Base-by-base conservation (phyloP, 129 eudicot species). In the Flaveria bidentis region DNA sequence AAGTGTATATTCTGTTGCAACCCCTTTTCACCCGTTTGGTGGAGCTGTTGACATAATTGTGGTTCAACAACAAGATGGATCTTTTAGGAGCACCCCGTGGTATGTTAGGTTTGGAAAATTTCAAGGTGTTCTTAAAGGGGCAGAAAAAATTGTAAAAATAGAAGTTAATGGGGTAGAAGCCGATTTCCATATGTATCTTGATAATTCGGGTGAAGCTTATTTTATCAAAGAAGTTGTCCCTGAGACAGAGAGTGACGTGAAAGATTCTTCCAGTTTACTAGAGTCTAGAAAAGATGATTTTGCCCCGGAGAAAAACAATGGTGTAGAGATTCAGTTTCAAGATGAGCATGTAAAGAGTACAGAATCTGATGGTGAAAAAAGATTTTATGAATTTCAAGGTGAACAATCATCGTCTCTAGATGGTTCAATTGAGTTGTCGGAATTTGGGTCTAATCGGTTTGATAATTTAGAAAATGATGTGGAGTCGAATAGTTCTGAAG, bases 11-110 rank as follows among this genome's bases (percentile, higher is more conserved):
- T 92, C 96, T 2, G 97, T 92, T 50, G 97, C 96, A 75, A 90
- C 96, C 75, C 98, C 98, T 20, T 88, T 93, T 78, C 98, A 93
- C 77, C 98, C 98, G 15, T 93, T 93, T 85, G 96, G 98, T 73
- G 98, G 98, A 69, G 98, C 98, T 1, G 98, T 90, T 49, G 98
- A 93, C 79, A 90, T 93, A 42, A 90, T 93, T 36, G 96, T 69
- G 36, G 98, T 93, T 67, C 87, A 90, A 83, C 96, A 90, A 81
- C 88, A 84, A 63, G 98, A 93, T 85, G 96, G 98, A 4, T 85
- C 92, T 23, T 93, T 81, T 61, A 74, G 97, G 76, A 93, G 86
- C 77, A 86, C 96, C 3, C 98, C 98, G 53, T 93, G 98, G 98
- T 93, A 93, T 55, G 98, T 93, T 20, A 82, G 96, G 16, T 93